These are phyloP conservation scores for Umbelopsis isabellina DNA, from an alignment of 192 early-diverging fungal species.

Conservation along the genomic window DNA sequence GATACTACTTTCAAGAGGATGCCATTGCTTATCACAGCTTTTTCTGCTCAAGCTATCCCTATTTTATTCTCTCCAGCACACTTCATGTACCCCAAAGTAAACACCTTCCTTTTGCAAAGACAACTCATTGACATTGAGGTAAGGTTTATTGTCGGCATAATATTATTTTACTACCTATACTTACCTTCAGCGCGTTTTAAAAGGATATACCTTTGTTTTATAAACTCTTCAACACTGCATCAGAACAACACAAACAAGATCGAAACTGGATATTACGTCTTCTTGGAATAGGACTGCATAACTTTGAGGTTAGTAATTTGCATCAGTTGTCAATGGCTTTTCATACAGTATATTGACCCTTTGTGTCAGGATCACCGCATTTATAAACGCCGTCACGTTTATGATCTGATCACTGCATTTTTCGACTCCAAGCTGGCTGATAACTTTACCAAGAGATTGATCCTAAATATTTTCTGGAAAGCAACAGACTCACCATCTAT, in stretches of 20 bases:
- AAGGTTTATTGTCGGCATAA: constrained; percentile 8
- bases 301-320: constrained; percentile 42
- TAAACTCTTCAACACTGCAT: constrained; percentile 71
- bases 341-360: not conserved
- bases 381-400: constrained; percentile 69
- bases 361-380: constrained; percentile 61
- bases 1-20: constrained; percentile 53
- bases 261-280: constrained; percentile 75
- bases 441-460: constrained; percentile 46
- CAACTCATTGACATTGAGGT: constrained; percentile 74
- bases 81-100: constrained; percentile 76
- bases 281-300: constrained; percentile 61
- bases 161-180: not conserved
- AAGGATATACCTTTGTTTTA: constrained; percentile 87
- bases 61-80: constrained; percentile 70
- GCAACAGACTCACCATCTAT: not conserved
- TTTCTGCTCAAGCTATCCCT: constrained; percentile 66
- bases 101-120: constrained; percentile 74
- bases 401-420: constrained; percentile 66
- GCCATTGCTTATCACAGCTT: constrained; percentile 66
- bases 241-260: constrained; percentile 66
- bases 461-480: constrained; percentile 40
- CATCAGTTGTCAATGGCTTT: not conserved
- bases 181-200: constrained; percentile 12
- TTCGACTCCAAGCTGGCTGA: constrained; percentile 71